Percentiles rank a stretch among this genome's conserved stretches.
phyloP scores from a whole-genome alignment of 352 stramenopile species.

The Globisporangium nagaii region DNA sequence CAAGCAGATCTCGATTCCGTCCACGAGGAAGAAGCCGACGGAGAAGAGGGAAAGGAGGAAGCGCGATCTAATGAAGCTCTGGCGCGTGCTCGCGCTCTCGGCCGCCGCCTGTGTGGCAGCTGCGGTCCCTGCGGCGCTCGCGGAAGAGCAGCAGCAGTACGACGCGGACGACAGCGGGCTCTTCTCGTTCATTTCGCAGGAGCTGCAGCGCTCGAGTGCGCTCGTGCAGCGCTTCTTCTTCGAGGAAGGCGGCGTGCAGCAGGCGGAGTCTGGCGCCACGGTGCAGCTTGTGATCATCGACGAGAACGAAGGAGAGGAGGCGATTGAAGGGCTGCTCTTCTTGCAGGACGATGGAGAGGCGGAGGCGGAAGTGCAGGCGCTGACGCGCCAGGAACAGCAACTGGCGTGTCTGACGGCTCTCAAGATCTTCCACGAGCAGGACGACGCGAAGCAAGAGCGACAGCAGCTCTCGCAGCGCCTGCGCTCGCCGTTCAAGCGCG shows the following conservation, averaged over 20 bases:
- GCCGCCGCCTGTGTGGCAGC: neutral
- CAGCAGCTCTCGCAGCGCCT: slow-evolving; percentile 30
- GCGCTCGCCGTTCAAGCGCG: slow-evolving; percentile 29
- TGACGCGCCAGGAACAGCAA: slow-evolving; percentile 20
- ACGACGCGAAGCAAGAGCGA: slow-evolving; percentile 21
- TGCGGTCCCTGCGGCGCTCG: neutral
- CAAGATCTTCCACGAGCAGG: slow-evolving; percentile 36
- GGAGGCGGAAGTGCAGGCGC: neutral
- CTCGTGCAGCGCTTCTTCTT: slow-evolving; percentile 14
- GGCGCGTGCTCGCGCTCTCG: slow-evolving; percentile 60
- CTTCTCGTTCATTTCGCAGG: slow-evolving; percentile 7
- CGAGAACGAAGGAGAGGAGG: slow-evolving; percentile 13
- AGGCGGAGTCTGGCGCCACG: neutral
- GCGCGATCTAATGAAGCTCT: slow-evolving; percentile 49
- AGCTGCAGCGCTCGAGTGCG: slow-evolving; percentile 3
- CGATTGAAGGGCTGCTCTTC: neutral
- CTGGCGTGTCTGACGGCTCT: slow-evolving; percentile 47
- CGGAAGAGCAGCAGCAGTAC: neutral
- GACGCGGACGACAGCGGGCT: slow-evolving; percentile 2
- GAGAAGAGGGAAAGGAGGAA: slow-evolving; percentile 32
- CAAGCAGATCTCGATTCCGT: slow-evolving; percentile 11
- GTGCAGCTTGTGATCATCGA: slow-evolving; percentile 30
- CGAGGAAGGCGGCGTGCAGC: neutral
- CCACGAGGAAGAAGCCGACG: slow-evolving; percentile 1
- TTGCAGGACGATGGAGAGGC: neutral